These are phyloP conservation scores for Eucommia ulmoides DNA, from an alignment of 257 asterid genomes.

Conservation along the genomic window DNA sequence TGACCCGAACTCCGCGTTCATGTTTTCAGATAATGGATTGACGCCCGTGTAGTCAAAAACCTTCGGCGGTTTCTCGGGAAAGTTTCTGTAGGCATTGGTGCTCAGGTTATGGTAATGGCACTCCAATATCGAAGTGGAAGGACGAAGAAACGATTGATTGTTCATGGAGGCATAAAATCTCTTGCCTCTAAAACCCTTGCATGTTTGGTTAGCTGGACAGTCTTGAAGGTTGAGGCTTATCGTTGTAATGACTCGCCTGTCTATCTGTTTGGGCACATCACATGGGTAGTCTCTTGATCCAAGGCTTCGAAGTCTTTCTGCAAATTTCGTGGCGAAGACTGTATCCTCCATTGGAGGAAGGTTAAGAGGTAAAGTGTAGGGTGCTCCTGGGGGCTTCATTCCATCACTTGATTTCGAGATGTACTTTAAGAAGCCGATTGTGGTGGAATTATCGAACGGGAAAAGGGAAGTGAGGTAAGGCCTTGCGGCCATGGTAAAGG, in stretches of 20 bases:
- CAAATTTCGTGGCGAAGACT: conserved; percentile 32
- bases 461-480: conserved; percentile 63
- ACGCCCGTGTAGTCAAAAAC: conserved; percentile 61
- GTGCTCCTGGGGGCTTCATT: conserved; percentile 10
- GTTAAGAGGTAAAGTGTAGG: conserved; percentile 35
- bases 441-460: conserved; percentile 61
- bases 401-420: conserved; percentile 7
- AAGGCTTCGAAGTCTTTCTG: conserved; percentile 35
- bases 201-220: conserved; percentile 46
- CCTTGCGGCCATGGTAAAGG: conserved; percentile 65
- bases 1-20: conserved; percentile 50
- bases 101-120: conserved; percentile 34
- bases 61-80: conserved; percentile 51
- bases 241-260: conserved; percentile 37
- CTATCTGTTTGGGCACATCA: conserved; percentile 41
- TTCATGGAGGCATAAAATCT: conserved; percentile 68
- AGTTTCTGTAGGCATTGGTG: conserved; percentile 12
- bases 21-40: conserved; percentile 41
- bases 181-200: conserved; percentile 45
- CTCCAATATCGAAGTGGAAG: conserved; percentile 43
- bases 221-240: conserved; percentile 73
- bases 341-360: conserved; percentile 60
- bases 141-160: conserved; percentile 53
- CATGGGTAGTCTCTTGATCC: conserved; percentile 53
- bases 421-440: conserved; percentile 54